Conservation (phyloP, 1,284 basidiomycete genomes). For the Ceratobasidium sp. region DNA sequence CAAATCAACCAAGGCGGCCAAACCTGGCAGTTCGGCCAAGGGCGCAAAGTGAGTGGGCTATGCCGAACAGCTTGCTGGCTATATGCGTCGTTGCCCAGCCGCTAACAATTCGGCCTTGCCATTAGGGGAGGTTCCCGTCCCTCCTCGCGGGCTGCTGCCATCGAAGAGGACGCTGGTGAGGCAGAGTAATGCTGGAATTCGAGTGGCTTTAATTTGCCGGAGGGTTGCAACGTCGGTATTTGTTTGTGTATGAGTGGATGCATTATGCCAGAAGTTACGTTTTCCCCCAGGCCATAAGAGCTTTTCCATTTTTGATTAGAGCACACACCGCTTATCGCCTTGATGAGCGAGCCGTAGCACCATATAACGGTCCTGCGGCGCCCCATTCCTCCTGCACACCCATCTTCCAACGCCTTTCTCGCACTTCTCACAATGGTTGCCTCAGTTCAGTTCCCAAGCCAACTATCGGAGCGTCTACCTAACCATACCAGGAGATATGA, state of each 20-base stretch:
- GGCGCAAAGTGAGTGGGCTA: conserved; percentile 23
- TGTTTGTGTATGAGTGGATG: not conserved
- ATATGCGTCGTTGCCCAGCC: not conserved
- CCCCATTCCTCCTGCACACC: not conserved
- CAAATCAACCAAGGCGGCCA: conserved; percentile 10
- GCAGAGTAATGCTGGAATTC: not conserved
- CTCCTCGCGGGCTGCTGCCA: conserved; percentile 4
- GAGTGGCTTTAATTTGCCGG: not conserved
- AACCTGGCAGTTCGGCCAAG: conserved; percentile 2
- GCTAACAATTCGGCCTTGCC: not conserved
- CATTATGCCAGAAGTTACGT: not conserved
- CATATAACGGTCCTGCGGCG: not conserved
- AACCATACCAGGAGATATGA: conserved; percentile 4
- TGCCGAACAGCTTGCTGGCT: not conserved
- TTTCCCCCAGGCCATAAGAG: not conserved
- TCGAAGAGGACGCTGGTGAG: not conserved
- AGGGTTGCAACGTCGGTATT: not conserved
- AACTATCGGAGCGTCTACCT: conserved; percentile 1
- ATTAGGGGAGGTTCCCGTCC: conserved; percentile 5
- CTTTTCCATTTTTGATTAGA: not conserved
- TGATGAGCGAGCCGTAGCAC: not conserved
- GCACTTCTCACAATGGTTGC: not conserved
- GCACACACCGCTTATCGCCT: not conserved
- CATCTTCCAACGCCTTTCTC: not conserved
- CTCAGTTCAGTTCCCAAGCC: not conserved